These are phyloP conservation scores for Boletus coccyginus DNA, from an alignment of 768 basidiomycete genomes.

Conservation along the genomic window DNA sequence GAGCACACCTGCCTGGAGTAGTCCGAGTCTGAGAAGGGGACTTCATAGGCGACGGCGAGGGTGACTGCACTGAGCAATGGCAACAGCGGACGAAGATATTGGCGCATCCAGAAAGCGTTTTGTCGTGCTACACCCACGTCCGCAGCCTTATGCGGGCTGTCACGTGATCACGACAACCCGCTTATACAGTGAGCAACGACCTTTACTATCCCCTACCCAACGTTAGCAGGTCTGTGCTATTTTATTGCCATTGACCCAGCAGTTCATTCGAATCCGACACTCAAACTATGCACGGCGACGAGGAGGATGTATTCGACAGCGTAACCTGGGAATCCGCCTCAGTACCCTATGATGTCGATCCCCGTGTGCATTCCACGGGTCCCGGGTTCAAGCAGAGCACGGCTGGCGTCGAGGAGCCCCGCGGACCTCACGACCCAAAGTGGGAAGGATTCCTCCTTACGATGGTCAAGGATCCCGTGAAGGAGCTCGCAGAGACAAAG, in stretches of 20 bases:
- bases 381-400: slow-evolving; percentile 85
- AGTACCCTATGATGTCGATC: slow-evolving; percentile 49
- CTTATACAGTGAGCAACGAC: background rate
- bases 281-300: slow-evolving; percentile 70
- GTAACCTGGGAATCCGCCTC: slow-evolving; percentile 86
- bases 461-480: slow-evolving; percentile 87
- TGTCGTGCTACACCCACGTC: slow-evolving; percentile 19
- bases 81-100: slow-evolving; percentile 20
- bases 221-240: background rate
- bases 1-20: slow-evolving; percentile 89
- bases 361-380: slow-evolving; percentile 42
- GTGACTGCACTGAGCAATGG: slow-evolving; percentile 32
- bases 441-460: slow-evolving; percentile 89
- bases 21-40: slow-evolving; percentile 71
- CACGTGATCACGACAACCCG: slow-evolving; percentile 24
- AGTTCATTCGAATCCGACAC: background rate
- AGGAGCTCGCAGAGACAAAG: slow-evolving; percentile 95
- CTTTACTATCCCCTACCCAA: background rate
- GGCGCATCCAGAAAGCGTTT: slow-evolving; percentile 27
- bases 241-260: background rate
- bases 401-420: slow-evolving; percentile 61
- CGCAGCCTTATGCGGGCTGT: slow-evolving; percentile 10
- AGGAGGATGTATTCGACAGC: slow-evolving; percentile 89
- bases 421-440: slow-evolving; percentile 74
- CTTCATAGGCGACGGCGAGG: slow-evolving; percentile 52